phyloP scores from a whole-genome alignment of 768 basidiomycete genomes.

The Trametes sanguinea region DNA sequence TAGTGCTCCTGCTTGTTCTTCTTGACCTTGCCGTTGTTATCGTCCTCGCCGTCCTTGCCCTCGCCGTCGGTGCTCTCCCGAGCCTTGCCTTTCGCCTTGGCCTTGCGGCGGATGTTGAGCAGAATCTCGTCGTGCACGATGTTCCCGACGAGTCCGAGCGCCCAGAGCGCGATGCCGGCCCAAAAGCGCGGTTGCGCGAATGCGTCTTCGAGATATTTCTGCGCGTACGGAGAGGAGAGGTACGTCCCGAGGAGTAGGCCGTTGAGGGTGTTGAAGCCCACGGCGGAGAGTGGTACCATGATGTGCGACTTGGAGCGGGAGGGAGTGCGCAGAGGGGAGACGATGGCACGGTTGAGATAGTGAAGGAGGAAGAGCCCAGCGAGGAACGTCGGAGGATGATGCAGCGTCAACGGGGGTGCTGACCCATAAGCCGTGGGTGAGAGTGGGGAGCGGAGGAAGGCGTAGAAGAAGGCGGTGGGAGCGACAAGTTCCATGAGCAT shows the following conservation, averaged over 20 bases:
- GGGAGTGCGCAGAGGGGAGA: slow-evolving; percentile 81
- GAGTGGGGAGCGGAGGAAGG: slow-evolving; percentile 52
- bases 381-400: slow-evolving; percentile 51
- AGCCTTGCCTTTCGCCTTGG: slow-evolving; percentile 38
- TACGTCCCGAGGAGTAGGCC: slow-evolving; percentile 71
- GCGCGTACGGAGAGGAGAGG: slow-evolving; percentile 59
- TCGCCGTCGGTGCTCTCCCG: slow-evolving; percentile 25
- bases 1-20: slow-evolving; percentile 53
- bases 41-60: slow-evolving; percentile 33
- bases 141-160: slow-evolving; percentile 73
- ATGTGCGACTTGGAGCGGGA: slow-evolving; percentile 77
- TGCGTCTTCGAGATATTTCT: slow-evolving; percentile 42
- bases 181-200: slow-evolving; percentile 53
- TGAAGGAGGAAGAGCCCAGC: slow-evolving; percentile 65
- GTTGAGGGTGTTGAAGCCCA: slow-evolving; percentile 72
- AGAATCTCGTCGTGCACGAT: slow-evolving; percentile 90
- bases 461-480: slow-evolving; percentile 53
- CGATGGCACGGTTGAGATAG: slow-evolving; percentile 80
- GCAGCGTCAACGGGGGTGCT: slow-evolving; percentile 32
- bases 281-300: slow-evolving; percentile 54
- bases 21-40: slow-evolving; percentile 34
- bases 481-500: slow-evolving; percentile 76
- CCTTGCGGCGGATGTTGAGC: slow-evolving; percentile 73
- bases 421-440: slow-evolving; percentile 35
- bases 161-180: slow-evolving; percentile 67